These are phyloP conservation scores for Capsicum baccatum DNA, from an alignment of 257 asterid species.

Conservation along the genomic window DNA sequence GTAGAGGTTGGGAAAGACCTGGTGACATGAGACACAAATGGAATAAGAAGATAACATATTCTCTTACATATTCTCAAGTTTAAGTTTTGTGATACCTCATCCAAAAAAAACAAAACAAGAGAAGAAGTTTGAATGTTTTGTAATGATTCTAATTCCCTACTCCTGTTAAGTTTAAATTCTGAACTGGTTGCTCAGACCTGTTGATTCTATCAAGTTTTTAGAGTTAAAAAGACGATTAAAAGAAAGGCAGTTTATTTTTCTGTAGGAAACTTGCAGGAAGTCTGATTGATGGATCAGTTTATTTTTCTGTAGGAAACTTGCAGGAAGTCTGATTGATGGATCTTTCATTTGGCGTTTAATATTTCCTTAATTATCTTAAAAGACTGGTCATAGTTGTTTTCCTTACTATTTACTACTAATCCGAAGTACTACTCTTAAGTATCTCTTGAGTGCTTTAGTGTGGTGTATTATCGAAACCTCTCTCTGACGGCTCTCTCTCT, in stretches of 20 bases:
- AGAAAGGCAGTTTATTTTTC: neutral
- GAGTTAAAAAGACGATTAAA: neutral
- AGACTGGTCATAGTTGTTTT: neutral
- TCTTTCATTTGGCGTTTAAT: neutral
- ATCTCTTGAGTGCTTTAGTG: slow-evolving; percentile 1
- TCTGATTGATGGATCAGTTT: neutral
- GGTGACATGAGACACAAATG: slow-evolving; percentile 11
- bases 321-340: neutral
- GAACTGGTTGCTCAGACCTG: neutral
- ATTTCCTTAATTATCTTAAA: neutral
- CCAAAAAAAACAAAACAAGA: neutral
- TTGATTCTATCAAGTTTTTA: neutral
- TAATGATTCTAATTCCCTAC: neutral
- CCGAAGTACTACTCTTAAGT: neutral
- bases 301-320: neutral
- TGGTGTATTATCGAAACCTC: too few relatives aligned
- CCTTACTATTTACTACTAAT: neutral
- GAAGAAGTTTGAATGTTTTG: neutral
- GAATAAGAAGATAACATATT: neutral
- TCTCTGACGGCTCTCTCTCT: too few relatives aligned
- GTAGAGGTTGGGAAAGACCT: neutral
- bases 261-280: neutral
- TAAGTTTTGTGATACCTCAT: neutral
- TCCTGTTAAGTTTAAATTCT: neutral
- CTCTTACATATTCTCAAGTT: slow-evolving; percentile 1